Percentiles rank a stretch among this genome's conserved stretches.
Evolutionary conservation across 1,284 basidiomycete genomes (phyloP).

Genomic region (Xerocomus nothofagi): DNA sequence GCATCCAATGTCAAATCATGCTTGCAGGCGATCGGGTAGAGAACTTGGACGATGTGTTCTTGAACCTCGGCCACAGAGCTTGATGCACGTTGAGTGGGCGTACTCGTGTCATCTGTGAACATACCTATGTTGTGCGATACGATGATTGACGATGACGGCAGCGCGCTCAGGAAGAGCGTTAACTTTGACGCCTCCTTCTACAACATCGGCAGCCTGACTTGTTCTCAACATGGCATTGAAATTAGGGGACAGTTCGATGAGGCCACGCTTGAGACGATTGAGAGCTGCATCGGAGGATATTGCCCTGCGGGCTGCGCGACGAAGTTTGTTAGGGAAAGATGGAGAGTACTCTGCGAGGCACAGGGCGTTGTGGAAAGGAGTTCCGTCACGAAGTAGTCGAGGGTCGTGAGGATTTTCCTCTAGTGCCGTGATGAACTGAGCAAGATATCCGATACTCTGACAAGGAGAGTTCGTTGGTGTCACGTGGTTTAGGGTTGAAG

Average conservation of each 20-base stretch:
- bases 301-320: neutral
- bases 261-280: slow-evolving; percentile 39
- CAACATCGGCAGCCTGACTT: slow-evolving; percentile 67
- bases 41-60: slow-evolving; percentile 34
- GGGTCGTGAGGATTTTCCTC: slow-evolving; percentile 52
- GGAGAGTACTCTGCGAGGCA: slow-evolving; percentile 52
- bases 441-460: slow-evolving; percentile 64
- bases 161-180: slow-evolving; percentile 50
- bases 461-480: neutral
- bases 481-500: neutral
- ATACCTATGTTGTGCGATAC: slow-evolving; percentile 44
- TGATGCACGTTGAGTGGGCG: slow-evolving; percentile 1
- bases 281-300: slow-evolving; percentile 33
- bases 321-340: slow-evolving; percentile 41
- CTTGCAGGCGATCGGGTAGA: slow-evolving; percentile 37
- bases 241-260: slow-evolving; percentile 37
- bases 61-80: slow-evolving; percentile 39
- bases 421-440: slow-evolving; percentile 52
- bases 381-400: slow-evolving; percentile 36
- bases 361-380: slow-evolving; percentile 31
- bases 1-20: slow-evolving; percentile 44
- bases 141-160: slow-evolving; percentile 46
- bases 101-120: slow-evolving; percentile 1
- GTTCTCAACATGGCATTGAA: slow-evolving; percentile 53
- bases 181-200: slow-evolving; percentile 56